Evolutionary conservation across 345 rosid species (phyloP).

Genomic region (Gossypium rotundifolium): DNA sequence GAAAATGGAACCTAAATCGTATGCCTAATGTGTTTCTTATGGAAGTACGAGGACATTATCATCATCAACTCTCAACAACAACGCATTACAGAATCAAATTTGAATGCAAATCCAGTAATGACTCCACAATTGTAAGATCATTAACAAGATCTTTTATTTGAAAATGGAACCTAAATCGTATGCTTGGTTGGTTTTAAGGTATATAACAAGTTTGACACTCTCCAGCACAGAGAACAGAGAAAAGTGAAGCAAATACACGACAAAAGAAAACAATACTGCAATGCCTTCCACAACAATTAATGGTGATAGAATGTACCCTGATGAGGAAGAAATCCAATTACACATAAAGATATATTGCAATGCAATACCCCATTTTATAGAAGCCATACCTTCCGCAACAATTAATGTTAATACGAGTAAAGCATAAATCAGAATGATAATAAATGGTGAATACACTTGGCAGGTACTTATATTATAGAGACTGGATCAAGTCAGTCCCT

Average conservation of each 20-base stretch:
- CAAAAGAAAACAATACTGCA: background rate
- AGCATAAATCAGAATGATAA: background rate
- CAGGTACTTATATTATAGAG: no score
- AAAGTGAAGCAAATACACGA: background rate
- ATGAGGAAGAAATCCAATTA: no score
- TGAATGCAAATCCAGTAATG: background rate
- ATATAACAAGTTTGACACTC: background rate
- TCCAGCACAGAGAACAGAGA: background rate
- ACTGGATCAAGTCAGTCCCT: no score
- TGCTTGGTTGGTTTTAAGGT: background rate
- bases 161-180: background rate
- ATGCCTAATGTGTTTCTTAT: background rate
- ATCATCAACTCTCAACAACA: background rate
- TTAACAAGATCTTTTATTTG: background rate
- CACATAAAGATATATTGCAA: background rate
- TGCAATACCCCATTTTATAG: background rate
- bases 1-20: background rate
- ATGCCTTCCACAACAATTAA: background rate
- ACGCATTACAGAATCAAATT: background rate
- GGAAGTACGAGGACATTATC: background rate
- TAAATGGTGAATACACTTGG: background rate
- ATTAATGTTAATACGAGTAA: background rate
- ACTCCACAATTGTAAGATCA: background rate
- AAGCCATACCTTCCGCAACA: background rate
- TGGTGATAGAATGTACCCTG: no score